A percentile compares a stretch with the other conserved stretches of the same genome.
Conservation (phyloP, 257 asterid species). For the Solanum dulcamara region DNA sequence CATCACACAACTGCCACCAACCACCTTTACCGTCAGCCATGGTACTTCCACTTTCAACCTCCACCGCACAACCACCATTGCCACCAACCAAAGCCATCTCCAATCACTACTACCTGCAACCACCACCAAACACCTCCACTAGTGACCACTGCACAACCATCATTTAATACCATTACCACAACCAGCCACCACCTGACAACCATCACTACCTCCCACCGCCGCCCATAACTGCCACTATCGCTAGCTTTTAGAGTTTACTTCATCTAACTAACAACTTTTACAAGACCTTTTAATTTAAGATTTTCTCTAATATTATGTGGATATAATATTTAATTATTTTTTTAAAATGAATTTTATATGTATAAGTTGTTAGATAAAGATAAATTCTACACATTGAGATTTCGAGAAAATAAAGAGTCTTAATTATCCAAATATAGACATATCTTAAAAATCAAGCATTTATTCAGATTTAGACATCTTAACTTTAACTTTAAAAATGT, state of each 20-base stretch:
- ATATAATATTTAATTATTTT: background rate
- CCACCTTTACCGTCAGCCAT: background rate
- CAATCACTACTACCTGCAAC: background rate
- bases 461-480: background rate
- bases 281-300: background rate
- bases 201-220: background rate
- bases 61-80: background rate
- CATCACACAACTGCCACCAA: background rate
- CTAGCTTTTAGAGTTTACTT: background rate
- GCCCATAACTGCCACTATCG: background rate
- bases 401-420: background rate
- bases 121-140: background rate
- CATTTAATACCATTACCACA: background rate
- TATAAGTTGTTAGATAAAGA: background rate
- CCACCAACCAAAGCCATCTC: background rate
- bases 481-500: background rate
- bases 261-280: background rate
- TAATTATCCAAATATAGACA: background rate
- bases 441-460: background rate
- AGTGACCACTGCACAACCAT: background rate
- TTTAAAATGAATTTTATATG: background rate
- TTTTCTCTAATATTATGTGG: background rate
- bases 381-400: background rate
- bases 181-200: background rate
- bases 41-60: background rate